Conservation (phyloP, 2,329 filamentous ascomycete species). For the Ilyonectria sp. region DNA sequence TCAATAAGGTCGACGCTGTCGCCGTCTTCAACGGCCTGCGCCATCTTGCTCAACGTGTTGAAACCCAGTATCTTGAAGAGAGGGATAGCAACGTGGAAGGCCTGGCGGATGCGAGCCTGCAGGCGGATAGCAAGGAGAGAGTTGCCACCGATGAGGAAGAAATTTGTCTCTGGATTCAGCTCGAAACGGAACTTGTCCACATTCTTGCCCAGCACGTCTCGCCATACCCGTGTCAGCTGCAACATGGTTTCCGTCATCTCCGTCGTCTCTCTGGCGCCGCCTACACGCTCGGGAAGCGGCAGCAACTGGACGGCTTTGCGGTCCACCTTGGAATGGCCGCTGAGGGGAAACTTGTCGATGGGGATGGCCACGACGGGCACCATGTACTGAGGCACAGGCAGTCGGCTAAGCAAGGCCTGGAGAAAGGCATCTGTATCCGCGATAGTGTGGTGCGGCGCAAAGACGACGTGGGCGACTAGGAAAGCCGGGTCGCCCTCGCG, state of each 20-base stretch:
- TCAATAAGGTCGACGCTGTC: background rate
- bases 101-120: background rate
- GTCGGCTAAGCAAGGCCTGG: constrained; percentile 21
- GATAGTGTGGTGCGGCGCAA: constrained; percentile 21
- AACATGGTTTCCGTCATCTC: background rate
- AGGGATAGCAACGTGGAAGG: background rate
- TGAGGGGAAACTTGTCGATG: constrained; percentile 49
- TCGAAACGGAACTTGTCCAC: background rate
- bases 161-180: background rate
- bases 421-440: constrained; percentile 4
- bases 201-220: background rate
- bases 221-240: background rate
- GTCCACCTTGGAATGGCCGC: constrained; percentile 50
- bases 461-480: constrained; percentile 49
- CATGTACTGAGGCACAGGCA: constrained; percentile 55
- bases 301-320: constrained; percentile 41
- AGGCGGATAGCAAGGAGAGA: constrained; percentile 9
- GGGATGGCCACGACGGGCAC: constrained; percentile 47
- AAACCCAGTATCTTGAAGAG: background rate
- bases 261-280: background rate
- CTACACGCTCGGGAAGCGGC: constrained; percentile 31
- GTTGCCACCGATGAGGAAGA: constrained; percentile 25
- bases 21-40: background rate
- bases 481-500: constrained; percentile 32
- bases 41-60: background rate